phyloP scores from a whole-genome alignment of 2,329 filamentous ascomycete genomes.

The Hypoxylon sp. region DNA sequence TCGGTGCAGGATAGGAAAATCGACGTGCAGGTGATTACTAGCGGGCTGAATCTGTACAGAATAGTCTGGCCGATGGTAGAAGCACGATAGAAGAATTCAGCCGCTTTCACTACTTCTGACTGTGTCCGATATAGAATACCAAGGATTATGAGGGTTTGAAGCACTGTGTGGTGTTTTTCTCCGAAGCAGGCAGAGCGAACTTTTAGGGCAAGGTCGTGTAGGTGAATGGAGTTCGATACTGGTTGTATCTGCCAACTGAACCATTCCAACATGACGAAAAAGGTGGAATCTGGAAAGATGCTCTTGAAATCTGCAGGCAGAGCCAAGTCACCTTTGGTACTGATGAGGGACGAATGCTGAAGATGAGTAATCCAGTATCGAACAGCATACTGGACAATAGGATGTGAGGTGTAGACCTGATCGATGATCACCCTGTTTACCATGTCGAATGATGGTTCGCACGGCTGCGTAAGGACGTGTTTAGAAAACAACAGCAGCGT shows the following conservation, averaged over 20 bases:
- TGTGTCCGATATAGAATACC: constrained; percentile 53
- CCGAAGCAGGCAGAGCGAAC: constrained; percentile 57
- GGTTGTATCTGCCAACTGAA: constrained; percentile 52
- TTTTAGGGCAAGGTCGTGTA: constrained; percentile 55
- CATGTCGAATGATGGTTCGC: constrained; percentile 53
- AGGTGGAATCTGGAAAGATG: constrained; percentile 56
- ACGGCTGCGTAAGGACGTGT: constrained; percentile 47
- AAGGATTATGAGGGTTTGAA: constrained; percentile 58
- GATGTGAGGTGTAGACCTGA: constrained; percentile 49
- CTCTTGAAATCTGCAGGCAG: constrained; percentile 55
- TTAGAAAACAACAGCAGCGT: constrained; percentile 56
- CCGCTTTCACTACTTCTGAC: constrained; percentile 47
- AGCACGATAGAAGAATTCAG: constrained; percentile 57
- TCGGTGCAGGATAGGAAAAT: constrained; percentile 57
- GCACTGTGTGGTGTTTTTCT: constrained; percentile 54
- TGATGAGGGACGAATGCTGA: constrained; percentile 53
- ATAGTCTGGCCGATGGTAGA: constrained; percentile 53
- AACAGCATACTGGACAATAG: constrained; percentile 56
- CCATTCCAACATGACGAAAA: constrained; percentile 57
- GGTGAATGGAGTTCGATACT: constrained; percentile 47
- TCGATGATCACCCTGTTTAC: constrained; percentile 49
- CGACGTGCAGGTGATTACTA: constrained; percentile 57
- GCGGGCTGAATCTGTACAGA: constrained; percentile 53
- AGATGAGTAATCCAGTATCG: constrained; percentile 58
- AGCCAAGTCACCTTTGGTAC: constrained; percentile 49